Conservation (phyloP, 2,329 filamentous ascomycete genomes). For the Leptoxyphium fumago region DNA sequence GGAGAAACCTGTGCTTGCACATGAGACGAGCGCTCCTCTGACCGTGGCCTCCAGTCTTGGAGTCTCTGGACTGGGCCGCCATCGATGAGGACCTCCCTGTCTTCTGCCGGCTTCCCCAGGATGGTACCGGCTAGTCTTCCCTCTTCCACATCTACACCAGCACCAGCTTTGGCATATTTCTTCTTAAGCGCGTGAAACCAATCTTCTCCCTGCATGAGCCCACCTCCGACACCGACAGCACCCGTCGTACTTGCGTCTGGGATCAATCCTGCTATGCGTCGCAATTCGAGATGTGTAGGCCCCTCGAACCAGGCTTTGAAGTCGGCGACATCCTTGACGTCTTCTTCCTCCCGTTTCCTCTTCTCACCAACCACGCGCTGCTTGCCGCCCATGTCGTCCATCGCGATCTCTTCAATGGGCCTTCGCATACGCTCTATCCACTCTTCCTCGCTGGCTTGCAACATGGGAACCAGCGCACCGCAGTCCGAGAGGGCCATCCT, state of each 20-base stretch:
- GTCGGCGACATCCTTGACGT: conserved; percentile 59
- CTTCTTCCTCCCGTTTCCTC: conserved; percentile 45
- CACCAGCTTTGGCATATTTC: conserved; percentile 42
- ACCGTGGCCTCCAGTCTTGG: conserved; percentile 42
- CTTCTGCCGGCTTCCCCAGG: conserved; percentile 58
- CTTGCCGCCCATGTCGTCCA: conserved; percentile 21
- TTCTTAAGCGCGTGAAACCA: conserved; percentile 56
- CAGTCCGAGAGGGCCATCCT: conserved; percentile 73
- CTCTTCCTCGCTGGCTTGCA: conserved; percentile 52
- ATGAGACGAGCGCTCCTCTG: not conserved
- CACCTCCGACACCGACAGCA: conserved; percentile 23
- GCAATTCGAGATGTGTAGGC: conserved; percentile 61
- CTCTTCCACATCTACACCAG: conserved; percentile 52
- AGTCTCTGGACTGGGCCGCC: conserved; percentile 57
- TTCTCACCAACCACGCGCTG: conserved; percentile 23
- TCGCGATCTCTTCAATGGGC: conserved; percentile 28
- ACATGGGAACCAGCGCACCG: conserved; percentile 57
- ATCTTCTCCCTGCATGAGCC: conserved; percentile 29
- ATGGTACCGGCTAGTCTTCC: conserved; percentile 67
- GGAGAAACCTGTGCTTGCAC: not conserved
- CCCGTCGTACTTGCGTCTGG: conserved; percentile 18
- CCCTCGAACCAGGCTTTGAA: conserved; percentile 72
- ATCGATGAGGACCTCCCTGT: conserved; percentile 60
- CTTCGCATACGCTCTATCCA: conserved; percentile 38
- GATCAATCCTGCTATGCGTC: conserved; percentile 57